Conservation (phyloP, 1,284 basidiomycete genomes). For the Testicularia cyperi region DNA sequence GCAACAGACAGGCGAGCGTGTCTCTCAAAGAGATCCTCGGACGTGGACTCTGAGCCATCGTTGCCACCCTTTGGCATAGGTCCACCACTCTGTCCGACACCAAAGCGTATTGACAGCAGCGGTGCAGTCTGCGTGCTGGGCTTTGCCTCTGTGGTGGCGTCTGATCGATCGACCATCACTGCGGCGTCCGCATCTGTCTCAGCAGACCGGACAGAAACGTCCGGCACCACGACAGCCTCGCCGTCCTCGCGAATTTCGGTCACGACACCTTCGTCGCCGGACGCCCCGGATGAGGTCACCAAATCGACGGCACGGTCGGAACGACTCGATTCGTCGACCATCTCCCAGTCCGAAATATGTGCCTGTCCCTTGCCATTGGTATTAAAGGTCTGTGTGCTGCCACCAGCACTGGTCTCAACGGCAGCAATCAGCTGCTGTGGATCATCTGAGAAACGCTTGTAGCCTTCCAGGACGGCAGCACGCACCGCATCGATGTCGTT, state of each 20-base stretch:
- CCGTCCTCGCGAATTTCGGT: constrained; percentile 43
- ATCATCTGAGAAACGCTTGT: constrained; percentile 22
- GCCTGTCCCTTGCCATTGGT: constrained; percentile 1
- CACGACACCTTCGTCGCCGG: constrained; percentile 14
- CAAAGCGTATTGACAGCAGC: constrained; percentile 21
- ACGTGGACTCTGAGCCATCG: constrained; percentile 32
- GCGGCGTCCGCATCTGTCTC: not conserved
- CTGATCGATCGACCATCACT: not conserved
- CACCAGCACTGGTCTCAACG: constrained; percentile 1
- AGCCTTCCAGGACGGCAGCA: constrained; percentile 35
- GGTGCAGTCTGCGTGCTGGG: constrained; percentile 2
- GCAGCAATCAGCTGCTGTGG: constrained; percentile 11
- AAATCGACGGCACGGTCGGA: constrained; percentile 13
- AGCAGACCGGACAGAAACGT: constrained; percentile 1
- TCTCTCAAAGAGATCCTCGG: constrained; percentile 39
- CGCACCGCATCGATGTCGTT: constrained; percentile 34
- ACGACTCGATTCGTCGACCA: constrained; percentile 21
- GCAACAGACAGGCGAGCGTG: constrained; percentile 22
- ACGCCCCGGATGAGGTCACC: constrained; percentile 5
- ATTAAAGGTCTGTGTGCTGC: not conserved
- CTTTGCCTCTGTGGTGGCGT: not conserved
- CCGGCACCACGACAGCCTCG: constrained; percentile 30
- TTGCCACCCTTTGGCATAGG: constrained; percentile 37
- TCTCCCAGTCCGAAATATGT: constrained; percentile 37
- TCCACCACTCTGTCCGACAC: constrained; percentile 30